Base-by-base conservation (phyloP, 148 eudicot species). In the Euryodendron excelsum region DNA sequence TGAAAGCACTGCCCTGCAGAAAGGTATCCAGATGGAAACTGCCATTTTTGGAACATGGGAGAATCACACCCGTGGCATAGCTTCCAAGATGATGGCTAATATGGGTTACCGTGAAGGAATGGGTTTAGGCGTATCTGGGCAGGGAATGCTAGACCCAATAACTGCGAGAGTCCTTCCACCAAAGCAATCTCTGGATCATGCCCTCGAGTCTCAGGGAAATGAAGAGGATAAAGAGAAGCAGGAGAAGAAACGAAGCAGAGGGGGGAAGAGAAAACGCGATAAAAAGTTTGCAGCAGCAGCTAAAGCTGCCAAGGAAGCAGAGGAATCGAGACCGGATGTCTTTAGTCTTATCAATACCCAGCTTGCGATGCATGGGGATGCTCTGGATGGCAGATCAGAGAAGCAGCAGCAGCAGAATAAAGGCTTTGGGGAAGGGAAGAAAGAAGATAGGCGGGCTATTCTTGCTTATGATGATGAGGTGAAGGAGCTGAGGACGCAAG, bases 101-200 rank as follows among this genome's bases (percentile, higher is more conserved):
- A 95, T 95, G 98, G 98, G 98, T 31, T 95, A 89, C 69, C 90
- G 94, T 63, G 98, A 95, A 82, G 98, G 98, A 44, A 95, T 93
- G 97, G 98, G 98, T 58, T 87, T 95, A 55, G 98, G 98, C 21
- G 81, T 79, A 65, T 80, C 90, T 17, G 97, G 97, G 47, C 98
- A 95, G 79, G 98, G 98, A 73, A 93, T 90, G 74, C 72, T 95
- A 65, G 79, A 95, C 68, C 97, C 98, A 30, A 85, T 95, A 72
- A 75, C 91, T 4, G 98, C 89, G 0, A 93, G 85, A 84, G 94
- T 87, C 58, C 94, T 95, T 69, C 94, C 96, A 73, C 86, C 96
- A 60, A 95, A 90, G 75, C 94, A 93, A 82, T 93, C 98, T 75
- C 97, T 95, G 74, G 97, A 89, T 72, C 88, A 89, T 53, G 97